Conservation (phyloP, 2,329 filamentous ascomycete genomes). For the Sporothrix variecibatus region DNA sequence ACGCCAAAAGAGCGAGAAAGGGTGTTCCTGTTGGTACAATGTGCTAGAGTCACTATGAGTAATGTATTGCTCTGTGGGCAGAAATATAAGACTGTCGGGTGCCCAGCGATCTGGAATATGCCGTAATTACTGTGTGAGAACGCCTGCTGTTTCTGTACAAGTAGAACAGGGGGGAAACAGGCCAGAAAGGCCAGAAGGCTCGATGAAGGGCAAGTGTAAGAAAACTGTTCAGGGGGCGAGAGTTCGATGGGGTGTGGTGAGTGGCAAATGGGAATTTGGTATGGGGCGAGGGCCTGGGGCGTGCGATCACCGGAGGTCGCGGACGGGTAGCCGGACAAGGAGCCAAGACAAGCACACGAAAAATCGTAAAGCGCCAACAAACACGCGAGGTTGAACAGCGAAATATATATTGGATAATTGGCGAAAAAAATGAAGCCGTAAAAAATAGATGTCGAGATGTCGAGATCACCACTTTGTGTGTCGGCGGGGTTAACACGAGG, state of each 20-base stretch:
- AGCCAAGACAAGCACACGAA: background rate
- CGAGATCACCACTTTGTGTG: background rate
- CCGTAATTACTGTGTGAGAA: background rate
- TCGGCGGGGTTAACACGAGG: background rate
- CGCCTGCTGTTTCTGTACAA: background rate
- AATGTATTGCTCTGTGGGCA: background rate
- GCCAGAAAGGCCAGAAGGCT: background rate
- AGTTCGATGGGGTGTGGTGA: slow-evolving; percentile 7
- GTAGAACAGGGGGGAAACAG: background rate
- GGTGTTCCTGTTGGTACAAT: background rate
- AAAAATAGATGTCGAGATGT: background rate
- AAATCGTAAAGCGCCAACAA: too few relatives aligned
- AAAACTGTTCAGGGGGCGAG: slow-evolving; percentile 10
- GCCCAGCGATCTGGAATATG: slow-evolving; percentile 13
- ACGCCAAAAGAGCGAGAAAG: background rate
- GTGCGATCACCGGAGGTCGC: slow-evolving; percentile 5
- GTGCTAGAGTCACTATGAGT: background rate
- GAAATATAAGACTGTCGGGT: background rate
- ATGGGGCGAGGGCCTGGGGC: background rate
- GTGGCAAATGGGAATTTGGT: background rate
- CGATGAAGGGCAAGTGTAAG: background rate
- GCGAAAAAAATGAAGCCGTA: background rate
- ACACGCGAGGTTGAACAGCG: background rate
- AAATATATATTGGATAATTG: background rate
- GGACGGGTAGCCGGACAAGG: background rate